Percentiles rank a stretch among this genome's conserved stretches.
Conservation (phyloP, 192 early-diverging fungal genomes). For the Backusella tarrabulga region DNA sequence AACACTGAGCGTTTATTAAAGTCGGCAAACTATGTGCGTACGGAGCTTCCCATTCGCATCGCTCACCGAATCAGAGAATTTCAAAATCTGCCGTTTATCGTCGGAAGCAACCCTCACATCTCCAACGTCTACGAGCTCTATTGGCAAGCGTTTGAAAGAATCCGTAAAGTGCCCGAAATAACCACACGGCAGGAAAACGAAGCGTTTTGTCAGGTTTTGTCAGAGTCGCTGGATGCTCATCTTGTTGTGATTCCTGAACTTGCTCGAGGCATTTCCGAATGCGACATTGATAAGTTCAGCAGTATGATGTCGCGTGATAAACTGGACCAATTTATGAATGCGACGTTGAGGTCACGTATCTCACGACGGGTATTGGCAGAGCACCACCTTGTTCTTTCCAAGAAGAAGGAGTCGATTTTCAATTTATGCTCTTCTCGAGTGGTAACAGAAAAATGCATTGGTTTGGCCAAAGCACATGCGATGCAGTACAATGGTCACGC, state of each 20-base stretch:
- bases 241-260: constrained; percentile 90
- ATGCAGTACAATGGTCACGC: constrained; percentile 4
- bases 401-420: constrained; percentile 41
- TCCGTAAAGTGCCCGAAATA: constrained; percentile 70
- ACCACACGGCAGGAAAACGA: constrained; percentile 83
- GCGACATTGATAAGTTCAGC: constrained; percentile 38
- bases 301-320: constrained; percentile 26
- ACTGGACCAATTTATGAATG: constrained; percentile 89
- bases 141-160: constrained; percentile 87
- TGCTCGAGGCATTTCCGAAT: constrained; percentile 85
- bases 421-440: constrained; percentile 61
- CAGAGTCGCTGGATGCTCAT: constrained; percentile 71
- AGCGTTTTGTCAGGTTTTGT: constrained; percentile 74
- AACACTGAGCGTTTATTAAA: constrained; percentile 81
- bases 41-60: constrained; percentile 87
- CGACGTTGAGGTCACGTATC: constrained; percentile 86
- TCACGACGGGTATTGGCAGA: constrained; percentile 91
- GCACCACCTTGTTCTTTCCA: constrained; percentile 81
- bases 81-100: constrained; percentile 92
- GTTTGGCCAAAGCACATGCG: background rate
- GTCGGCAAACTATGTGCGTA: constrained; percentile 89
- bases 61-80: constrained; percentile 94
- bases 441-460: constrained; percentile 40
- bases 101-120: constrained; percentile 92
- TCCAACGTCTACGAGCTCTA: constrained; percentile 78